Percentiles rank a stretch among this genome's conserved stretches.
Evolutionary conservation across 73 alveolate genomes (phyloP).

Genomic region (Paramecium sonneborni): DNA sequence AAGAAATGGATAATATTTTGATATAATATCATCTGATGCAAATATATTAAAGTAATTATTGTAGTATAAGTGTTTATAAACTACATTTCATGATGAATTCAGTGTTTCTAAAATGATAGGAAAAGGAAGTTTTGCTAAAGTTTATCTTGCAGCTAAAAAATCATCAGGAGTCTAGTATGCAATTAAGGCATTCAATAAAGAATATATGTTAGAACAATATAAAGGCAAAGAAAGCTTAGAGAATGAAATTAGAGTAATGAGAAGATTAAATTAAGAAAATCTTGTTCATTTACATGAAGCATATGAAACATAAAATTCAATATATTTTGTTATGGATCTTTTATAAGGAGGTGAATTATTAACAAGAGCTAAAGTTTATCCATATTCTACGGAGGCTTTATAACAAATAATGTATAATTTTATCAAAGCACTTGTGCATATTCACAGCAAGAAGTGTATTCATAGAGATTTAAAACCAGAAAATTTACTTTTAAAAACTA

Average conservation of each 20-base stretch:
- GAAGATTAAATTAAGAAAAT: conserved; percentile 53
- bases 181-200: conserved; percentile 63
- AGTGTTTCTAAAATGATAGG: conserved; percentile 63
- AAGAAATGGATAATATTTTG: conserved; percentile 1
- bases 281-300: conserved; percentile 56
- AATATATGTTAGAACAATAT: conserved; percentile 48
- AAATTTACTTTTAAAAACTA: conserved; percentile 35
- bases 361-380: not conserved
- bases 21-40: not conserved
- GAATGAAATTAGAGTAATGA: conserved; percentile 60
- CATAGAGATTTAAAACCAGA: conserved; percentile 67
- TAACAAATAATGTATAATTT: conserved; percentile 54
- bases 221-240: conserved; percentile 64
- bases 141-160: conserved; percentile 62
- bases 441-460: conserved; percentile 34
- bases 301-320: conserved; percentile 62
- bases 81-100: conserved; percentile 67
- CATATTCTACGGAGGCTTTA: not conserved
- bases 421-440: conserved; percentile 34
- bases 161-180: conserved; percentile 51
- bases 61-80: not conserved
- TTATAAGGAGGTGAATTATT: conserved; percentile 64
- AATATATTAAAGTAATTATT: conserved; percentile 15
- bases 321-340: conserved; percentile 62
- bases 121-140: conserved; percentile 65